These are phyloP conservation scores for Ajuga chamaepitys DNA, from an alignment of 257 asterid genomes.

Conservation along the genomic window DNA sequence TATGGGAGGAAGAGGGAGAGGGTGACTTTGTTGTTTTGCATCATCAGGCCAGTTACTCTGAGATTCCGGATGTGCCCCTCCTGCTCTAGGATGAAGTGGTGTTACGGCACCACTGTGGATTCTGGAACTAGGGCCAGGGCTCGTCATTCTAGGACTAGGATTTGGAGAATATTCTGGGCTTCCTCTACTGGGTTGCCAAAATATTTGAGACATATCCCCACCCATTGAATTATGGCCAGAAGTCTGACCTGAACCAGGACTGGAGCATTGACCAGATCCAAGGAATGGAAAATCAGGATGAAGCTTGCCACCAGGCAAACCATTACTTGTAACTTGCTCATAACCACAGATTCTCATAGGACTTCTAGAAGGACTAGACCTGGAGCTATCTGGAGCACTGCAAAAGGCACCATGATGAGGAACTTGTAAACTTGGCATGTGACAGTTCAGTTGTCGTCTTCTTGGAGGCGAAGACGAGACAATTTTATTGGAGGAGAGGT, in stretches of 20 bases:
- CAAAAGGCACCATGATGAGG: constrained; percentile 62
- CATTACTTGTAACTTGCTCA: constrained; percentile 57
- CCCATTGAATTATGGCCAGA: constrained; percentile 99
- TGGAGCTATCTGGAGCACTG: constrained; percentile 94
- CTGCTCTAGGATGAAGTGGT: constrained; percentile 93
- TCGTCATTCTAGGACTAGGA: constrained; percentile 93
- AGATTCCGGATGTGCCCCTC: constrained; percentile 64
- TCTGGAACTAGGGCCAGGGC: constrained; percentile 96
- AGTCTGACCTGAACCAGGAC: constrained; percentile 98
- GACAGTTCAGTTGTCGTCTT: constrained; percentile 54
- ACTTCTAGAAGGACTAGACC: constrained; percentile 95
- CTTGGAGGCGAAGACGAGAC: constrained; percentile 63
- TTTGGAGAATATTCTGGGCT: constrained; percentile 92
- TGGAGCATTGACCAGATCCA: constrained; percentile 98
- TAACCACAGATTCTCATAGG: constrained; percentile 66
- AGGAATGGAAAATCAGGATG: constrained; percentile 61
- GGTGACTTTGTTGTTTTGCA: constrained; percentile 77
- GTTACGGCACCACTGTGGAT: constrained; percentile 97
- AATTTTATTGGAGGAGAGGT: constrained; percentile 47
- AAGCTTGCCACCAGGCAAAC: constrained; percentile 53
- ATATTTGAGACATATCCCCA: constrained; percentile 77
- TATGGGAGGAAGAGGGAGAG: constrained; percentile 93
- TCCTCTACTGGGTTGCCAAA: constrained; percentile 92
- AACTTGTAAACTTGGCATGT: constrained; percentile 67
- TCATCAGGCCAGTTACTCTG: constrained; percentile 75